Percentiles rank a stretch among this genome's conserved stretches.
These are phyloP conservation scores for Malassezia nana DNA, from an alignment of 1,284 basidiomycete species.

Conservation along the genomic window DNA sequence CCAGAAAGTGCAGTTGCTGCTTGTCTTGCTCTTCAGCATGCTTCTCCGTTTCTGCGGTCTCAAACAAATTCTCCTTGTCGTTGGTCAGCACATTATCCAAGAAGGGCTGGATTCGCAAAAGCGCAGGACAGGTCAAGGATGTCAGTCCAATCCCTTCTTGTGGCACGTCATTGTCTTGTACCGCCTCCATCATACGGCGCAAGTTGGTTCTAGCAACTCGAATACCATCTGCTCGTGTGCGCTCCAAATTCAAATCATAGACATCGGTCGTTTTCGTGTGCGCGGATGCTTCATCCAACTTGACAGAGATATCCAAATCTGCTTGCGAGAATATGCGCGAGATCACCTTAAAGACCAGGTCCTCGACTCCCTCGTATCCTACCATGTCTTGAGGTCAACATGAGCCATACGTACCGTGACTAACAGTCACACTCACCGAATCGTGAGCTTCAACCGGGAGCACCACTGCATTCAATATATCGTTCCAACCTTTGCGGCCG, in stretches of 20 bases:
- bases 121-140: slow-evolving; percentile 65
- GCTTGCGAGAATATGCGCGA: slow-evolving; percentile 43
- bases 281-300: neutral
- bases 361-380: slow-evolving; percentile 88
- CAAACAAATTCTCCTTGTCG: slow-evolving; percentile 3
- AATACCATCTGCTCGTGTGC: neutral
- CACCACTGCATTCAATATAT: slow-evolving; percentile 88
- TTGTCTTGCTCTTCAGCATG: neutral
- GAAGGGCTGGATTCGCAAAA: slow-evolving; percentile 68
- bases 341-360: slow-evolving; percentile 65
- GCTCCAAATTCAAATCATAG: neutral
- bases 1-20: slow-evolving; percentile 23
- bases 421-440: slow-evolving; percentile 86
- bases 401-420: slow-evolving; percentile 58
- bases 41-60: neutral
- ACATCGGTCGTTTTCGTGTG: neutral
- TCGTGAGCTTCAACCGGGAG: slow-evolving; percentile 97
- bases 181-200: neutral
- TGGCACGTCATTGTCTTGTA: neutral
- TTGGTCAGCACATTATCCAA: neutral
- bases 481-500: slow-evolving; percentile 49
- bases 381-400: slow-evolving; percentile 55
- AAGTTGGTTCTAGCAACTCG: neutral
- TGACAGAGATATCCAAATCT: slow-evolving; percentile 14
- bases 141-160: neutral